These are phyloP conservation scores for Dimocarpus longan DNA, from an alignment of 345 rosid genomes.

Conservation along the genomic window DNA sequence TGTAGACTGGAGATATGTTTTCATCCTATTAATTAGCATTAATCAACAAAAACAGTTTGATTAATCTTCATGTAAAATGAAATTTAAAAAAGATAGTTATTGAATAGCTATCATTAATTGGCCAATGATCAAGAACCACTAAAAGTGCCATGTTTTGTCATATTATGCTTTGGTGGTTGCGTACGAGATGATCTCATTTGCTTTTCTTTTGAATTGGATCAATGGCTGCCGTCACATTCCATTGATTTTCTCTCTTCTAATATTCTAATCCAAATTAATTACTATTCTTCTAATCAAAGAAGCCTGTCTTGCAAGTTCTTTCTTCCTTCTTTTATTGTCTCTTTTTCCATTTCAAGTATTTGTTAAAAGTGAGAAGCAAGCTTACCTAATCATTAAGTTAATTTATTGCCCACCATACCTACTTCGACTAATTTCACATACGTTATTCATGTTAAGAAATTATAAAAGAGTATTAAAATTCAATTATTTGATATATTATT, in stretches of 20 bases:
- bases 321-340: neutral
- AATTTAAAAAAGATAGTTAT: too few relatives aligned
- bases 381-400: neutral
- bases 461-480: too few relatives aligned
- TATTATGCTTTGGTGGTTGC: conserved; percentile 1
- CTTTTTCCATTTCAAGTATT: too few relatives aligned
- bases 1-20: neutral
- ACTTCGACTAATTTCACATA: too few relatives aligned
- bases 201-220: neutral
- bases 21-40: too few relatives aligned
- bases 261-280: neutral
- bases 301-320: neutral
- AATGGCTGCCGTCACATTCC: neutral
- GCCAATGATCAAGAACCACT: neutral
- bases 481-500: too few relatives aligned
- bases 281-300: neutral
- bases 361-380: neutral
- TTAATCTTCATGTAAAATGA: neutral
- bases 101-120: neutral
- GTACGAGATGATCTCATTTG: neutral
- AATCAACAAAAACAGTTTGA: neutral
- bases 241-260: neutral
- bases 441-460: too few relatives aligned
- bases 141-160: neutral
- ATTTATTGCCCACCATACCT: neutral